Conservation (phyloP, 2,329 filamentous ascomycete species). For the Calycina herbarum region DNA sequence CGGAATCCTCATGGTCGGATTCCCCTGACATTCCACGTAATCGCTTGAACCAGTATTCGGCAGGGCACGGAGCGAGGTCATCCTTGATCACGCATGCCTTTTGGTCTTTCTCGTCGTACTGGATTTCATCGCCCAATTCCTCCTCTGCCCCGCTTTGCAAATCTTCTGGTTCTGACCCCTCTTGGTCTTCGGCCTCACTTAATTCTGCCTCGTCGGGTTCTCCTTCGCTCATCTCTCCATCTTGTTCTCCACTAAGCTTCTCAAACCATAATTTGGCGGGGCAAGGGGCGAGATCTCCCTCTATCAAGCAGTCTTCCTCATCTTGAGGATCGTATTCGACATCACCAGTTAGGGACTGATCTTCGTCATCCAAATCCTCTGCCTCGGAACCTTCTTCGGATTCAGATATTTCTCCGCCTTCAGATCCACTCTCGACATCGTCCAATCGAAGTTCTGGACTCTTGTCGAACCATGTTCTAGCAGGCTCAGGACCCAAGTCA, state of each 20-base stretch:
- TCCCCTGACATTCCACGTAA: background rate
- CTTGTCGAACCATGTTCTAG: background rate
- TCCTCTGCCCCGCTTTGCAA: background rate
- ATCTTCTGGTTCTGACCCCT: background rate
- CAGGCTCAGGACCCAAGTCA: background rate
- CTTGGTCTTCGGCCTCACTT: background rate
- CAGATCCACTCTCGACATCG: background rate
- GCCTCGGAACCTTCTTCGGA: background rate
- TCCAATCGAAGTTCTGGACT: background rate
- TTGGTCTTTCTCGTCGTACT: background rate
- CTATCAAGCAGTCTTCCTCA: background rate
- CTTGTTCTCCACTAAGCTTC: background rate
- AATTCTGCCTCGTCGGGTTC: background rate
- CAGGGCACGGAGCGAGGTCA: background rate
- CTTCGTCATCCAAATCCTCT: background rate
- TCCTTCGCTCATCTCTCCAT: background rate
- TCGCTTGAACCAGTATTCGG: background rate
- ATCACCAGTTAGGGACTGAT: background rate
- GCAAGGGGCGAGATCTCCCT: background rate
- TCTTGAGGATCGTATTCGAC: background rate
- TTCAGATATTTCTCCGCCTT: background rate
- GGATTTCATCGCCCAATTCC: background rate
- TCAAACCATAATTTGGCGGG: background rate
- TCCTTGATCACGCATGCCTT: background rate
- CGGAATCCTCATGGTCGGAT: background rate